Conservation (phyloP, 2,329 filamentous ascomycete species). For the Fusarium tjaetaba region DNA sequence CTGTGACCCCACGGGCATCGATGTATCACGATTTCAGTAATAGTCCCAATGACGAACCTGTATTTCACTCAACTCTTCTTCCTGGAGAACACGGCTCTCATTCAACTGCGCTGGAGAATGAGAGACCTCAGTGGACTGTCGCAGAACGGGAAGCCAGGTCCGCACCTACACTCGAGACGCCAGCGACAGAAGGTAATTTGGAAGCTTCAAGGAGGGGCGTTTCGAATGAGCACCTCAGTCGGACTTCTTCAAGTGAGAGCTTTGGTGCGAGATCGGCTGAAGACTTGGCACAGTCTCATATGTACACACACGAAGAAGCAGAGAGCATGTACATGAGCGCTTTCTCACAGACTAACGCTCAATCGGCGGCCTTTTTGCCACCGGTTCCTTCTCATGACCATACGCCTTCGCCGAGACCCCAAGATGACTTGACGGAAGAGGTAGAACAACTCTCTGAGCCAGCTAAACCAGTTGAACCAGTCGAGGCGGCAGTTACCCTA, state of each 20-base stretch:
- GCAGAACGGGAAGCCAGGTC: constrained; percentile 33
- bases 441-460: background rate
- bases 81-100: constrained; percentile 23
- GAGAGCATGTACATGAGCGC: constrained; percentile 90
- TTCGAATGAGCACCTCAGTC: constrained; percentile 15
- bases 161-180: constrained; percentile 31
- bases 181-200: constrained; percentile 29
- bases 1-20: constrained; percentile 65
- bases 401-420: background rate
- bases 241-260: constrained; percentile 27
- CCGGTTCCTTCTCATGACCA: constrained; percentile 15
- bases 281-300: constrained; percentile 70
- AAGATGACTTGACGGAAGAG: background rate
- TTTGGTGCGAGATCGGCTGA: constrained; percentile 45
- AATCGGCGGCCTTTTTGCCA: constrained; percentile 22
- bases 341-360: constrained; percentile 60
- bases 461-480: background rate
- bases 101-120: constrained; percentile 30
- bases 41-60: constrained; percentile 38
- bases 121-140: constrained; percentile 34
- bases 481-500: background rate
- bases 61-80: constrained; percentile 45
- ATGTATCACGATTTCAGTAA: constrained; percentile 52
- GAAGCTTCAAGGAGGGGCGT: constrained; percentile 6
- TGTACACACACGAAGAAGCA: constrained; percentile 83